Evolutionary conservation across 83 land plant genomes (phyloP), one percentile per base, ranked within the genome.

Genomic region (Diphasiastrum complanatum): DNA sequence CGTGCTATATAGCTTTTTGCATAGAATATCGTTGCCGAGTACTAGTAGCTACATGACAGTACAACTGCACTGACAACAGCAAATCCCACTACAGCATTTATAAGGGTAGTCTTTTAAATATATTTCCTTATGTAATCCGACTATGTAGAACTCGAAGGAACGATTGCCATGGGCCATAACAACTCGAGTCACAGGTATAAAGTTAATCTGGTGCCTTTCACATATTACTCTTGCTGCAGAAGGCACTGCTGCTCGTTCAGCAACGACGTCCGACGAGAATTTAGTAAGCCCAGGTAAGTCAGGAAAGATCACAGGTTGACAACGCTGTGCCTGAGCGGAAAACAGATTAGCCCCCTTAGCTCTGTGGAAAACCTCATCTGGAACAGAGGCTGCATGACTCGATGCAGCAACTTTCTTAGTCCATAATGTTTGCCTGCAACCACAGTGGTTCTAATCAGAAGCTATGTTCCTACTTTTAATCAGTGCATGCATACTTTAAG

Each of bases 121-220:
- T 24, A 95, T 76, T 33, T 85, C 89, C 69, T 80, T 79, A 68
- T 81, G 71, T 34, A 76, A 58, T 8, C 99, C 99, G 49, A 95
- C 63, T 0, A 95, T 77, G 47, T 84, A 95, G 78, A 95, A 95
- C 50, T 79, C 79, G 80, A 89, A 89, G 37, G 83, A 89, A 12
- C 67, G 59, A 26, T 70, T 47, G 28, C 80, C 67, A 50, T 82
- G 76, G 43, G 75, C 45, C 84, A 95, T 84, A 55, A 80, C 73
- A 18, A 95, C 96, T 4, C 99, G 84, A 2, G 92, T 95, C 29
- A 95, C 96, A 10, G 99, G 99, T 24, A 95, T 86, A 23, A 89
- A 77, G 14, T 78, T 87, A 59, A 95, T 80, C 24, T 61, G 68
- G 55, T 95, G 96, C 64, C 99, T 74, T 70, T 95, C 96, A 34